phyloP scores from a whole-genome alignment of 257 asterid genomes.

The Verbena officinalis region DNA sequence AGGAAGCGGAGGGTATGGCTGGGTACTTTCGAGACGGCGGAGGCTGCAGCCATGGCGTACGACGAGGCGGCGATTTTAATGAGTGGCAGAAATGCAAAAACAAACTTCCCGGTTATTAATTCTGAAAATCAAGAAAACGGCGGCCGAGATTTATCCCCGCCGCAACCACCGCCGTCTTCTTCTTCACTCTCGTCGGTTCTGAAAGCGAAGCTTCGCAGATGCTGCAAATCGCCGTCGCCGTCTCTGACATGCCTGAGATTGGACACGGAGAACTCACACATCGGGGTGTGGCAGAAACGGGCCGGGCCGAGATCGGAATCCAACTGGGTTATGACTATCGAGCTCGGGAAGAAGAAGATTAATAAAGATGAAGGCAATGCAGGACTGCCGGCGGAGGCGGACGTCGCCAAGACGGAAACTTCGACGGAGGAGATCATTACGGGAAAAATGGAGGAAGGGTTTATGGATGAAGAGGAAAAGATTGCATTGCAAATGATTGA shows the following conservation, averaged over 20 bases:
- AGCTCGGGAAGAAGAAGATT: slow-evolving; percentile 53
- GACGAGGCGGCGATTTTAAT: slow-evolving; percentile 80
- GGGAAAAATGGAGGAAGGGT: slow-evolving; percentile 16
- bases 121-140: slow-evolving; percentile 34
- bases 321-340: slow-evolving; percentile 86
- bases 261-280: slow-evolving; percentile 78
- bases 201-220: slow-evolving; percentile 68
- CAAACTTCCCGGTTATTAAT: slow-evolving; percentile 74
- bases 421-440: slow-evolving; percentile 11
- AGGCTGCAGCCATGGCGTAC: slow-evolving; percentile 85
- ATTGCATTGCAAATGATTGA: slow-evolving; percentile 83
- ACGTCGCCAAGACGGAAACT: not conserved
- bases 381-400: not conserved
- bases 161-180: slow-evolving; percentile 27
- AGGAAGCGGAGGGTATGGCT: slow-evolving; percentile 92
- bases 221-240: slow-evolving; percentile 80
- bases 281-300: slow-evolving; percentile 95
- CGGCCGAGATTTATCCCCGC: not conserved
- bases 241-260: slow-evolving; percentile 85
- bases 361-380: not conserved
- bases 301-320: slow-evolving; percentile 83
- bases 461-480: slow-evolving; percentile 72
- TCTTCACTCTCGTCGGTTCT: slow-evolving; percentile 62
- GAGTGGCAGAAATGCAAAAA: slow-evolving; percentile 82
- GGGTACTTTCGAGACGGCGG: slow-evolving; percentile 87